A percentile compares a stretch with the other conserved stretches of the same genome.
phyloP scores from a whole-genome alignment of 768 basidiomycete species.

The Macrolepiota dolichaula region DNA sequence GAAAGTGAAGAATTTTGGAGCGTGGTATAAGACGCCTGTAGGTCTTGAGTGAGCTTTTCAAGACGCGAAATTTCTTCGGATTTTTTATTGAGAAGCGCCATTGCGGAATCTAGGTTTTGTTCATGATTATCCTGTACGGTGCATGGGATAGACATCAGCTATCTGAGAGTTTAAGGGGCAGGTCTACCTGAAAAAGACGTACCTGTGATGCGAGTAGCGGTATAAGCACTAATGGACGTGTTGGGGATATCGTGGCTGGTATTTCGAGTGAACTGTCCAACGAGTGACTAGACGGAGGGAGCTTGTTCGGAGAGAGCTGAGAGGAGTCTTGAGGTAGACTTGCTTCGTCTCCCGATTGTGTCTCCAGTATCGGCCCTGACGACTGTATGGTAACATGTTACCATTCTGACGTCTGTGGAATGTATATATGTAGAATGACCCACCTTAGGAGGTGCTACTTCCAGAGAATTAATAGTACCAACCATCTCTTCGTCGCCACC shows the following conservation, averaged over 20 bases:
- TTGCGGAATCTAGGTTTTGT: conserved; percentile 31
- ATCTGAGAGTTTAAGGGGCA: background rate
- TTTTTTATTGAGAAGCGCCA: conserved; percentile 45
- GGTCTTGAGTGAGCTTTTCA: conserved; percentile 22
- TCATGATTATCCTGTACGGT: conserved; percentile 19
- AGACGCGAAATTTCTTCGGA: conserved; percentile 47
- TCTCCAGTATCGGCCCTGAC: conserved; percentile 5
- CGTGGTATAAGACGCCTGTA: conserved; percentile 12
- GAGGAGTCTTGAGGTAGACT: background rate
- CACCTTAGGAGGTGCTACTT: conserved; percentile 11
- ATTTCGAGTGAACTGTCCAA: conserved; percentile 8
- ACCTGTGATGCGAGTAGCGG: background rate
- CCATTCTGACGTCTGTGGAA: background rate
- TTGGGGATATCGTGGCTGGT: conserved; percentile 13
- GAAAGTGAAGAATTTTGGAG: conserved; percentile 15
- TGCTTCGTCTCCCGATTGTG: conserved; percentile 2
- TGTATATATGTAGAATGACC: background rate
- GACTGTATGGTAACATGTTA: background rate
- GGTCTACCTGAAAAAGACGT: background rate
- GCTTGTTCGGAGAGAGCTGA: background rate
- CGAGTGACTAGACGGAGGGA: too few relatives aligned
- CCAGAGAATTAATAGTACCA: conserved; percentile 11
- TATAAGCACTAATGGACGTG: background rate
- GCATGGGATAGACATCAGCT: background rate
- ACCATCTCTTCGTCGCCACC: conserved; percentile 5